A percentile compares a stretch with the other conserved stretches of the same genome.
These are phyloP conservation scores for Tulasnella sp. DNA, from an alignment of 768 basidiomycete genomes.

Conservation along the genomic window DNA sequence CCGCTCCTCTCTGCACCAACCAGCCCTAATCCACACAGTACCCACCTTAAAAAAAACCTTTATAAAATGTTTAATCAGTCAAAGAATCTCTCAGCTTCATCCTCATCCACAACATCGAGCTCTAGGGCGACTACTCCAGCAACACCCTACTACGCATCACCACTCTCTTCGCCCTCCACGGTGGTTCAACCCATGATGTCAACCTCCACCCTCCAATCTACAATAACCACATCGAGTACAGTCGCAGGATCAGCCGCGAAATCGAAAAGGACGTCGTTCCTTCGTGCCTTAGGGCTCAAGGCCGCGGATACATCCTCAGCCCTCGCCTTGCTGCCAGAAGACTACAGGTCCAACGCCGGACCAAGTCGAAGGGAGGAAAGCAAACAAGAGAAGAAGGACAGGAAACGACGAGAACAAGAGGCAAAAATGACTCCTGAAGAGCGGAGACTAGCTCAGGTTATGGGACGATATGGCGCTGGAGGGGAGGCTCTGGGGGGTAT, in stretches of 20 bases:
- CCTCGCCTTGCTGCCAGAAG: neutral
- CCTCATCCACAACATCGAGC: neutral
- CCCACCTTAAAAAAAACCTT: neutral
- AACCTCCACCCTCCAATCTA: constrained; percentile 13
- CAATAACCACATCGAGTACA: neutral
- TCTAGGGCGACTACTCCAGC: neutral
- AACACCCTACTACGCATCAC: neutral
- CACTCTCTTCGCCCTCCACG: neutral
- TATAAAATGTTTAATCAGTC: neutral
- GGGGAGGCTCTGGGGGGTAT: constrained; percentile 3
- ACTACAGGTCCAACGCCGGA: neutral
- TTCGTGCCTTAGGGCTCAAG: constrained; percentile 3
- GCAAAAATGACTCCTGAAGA: constrained; percentile 26
- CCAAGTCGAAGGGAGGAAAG: neutral
- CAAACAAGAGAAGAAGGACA: constrained; percentile 18
- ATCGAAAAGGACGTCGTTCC: neutral
- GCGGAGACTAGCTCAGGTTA: constrained; percentile 12
- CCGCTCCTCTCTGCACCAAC: neutral
- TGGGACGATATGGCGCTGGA: constrained; percentile 11
- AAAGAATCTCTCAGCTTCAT: neutral
- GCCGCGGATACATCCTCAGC: neutral
- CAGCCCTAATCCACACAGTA: neutral
- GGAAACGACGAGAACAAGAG: constrained; percentile 15
- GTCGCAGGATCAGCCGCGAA: neutral
- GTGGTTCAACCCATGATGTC: constrained; percentile 6